phyloP scores from a whole-genome alignment of 176 grass and related monocot genomes.

The Musa troglodytarum region DNA sequence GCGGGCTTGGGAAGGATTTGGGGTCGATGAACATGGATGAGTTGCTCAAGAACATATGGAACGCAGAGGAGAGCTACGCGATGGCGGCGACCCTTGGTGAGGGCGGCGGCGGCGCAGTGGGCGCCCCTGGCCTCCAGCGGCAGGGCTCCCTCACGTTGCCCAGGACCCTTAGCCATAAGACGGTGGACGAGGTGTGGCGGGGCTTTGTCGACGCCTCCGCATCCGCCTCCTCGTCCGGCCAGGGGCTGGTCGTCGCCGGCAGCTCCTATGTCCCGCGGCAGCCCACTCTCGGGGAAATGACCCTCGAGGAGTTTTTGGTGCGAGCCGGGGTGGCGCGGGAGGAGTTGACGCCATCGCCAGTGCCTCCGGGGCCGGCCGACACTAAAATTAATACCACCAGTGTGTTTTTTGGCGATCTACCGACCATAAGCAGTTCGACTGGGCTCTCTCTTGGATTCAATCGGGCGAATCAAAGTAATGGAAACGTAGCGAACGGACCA shows the following conservation, averaged over 20 bases:
- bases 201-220: constrained; percentile 28
- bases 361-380: not conserved
- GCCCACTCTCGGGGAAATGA: constrained; percentile 1
- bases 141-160: constrained; percentile 74
- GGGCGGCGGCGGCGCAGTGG: not conserved
- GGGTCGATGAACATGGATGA: constrained; percentile 98
- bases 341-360: not conserved
- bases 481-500: not conserved
- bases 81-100: constrained; percentile 25
- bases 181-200: constrained; percentile 85
- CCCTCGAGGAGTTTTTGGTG: constrained; percentile 4
- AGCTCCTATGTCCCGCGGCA: constrained; percentile 23
- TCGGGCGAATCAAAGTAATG: not conserved
- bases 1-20: constrained; percentile 59
- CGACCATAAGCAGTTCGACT: not conserved
- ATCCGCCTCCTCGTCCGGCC: constrained; percentile 6
- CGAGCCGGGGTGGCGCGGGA: not conserved
- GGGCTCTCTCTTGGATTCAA: not conserved
- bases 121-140: constrained; percentile 36
- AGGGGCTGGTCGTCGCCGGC: not conserved
- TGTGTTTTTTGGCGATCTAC: not conserved
- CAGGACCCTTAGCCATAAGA: constrained; percentile 79
- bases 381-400: not conserved
- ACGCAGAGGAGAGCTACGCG: constrained; percentile 71
- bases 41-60: constrained; percentile 92